Conservation (phyloP, 495 filamentous ascomycete genomes). For the Penicillium steckii region DNA sequence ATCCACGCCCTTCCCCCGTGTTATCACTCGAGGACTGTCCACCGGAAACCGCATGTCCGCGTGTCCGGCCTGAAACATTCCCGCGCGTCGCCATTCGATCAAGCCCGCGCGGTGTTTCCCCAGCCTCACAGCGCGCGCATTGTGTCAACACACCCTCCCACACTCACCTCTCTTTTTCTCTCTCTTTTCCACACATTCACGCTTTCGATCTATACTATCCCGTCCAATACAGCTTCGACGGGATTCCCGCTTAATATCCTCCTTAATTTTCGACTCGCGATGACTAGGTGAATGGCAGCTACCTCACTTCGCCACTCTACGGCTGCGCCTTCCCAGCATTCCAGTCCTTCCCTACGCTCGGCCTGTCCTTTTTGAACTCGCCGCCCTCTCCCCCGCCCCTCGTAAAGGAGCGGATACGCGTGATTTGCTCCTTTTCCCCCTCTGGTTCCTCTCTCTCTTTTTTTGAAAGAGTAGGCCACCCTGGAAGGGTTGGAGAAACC, state of each 20-base stretch:
- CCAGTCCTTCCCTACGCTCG: constrained; percentile 7
- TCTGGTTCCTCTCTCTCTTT: constrained; percentile 6
- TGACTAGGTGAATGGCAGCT: constrained; percentile 19
- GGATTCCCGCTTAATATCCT: constrained; percentile 10
- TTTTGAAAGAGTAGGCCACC: constrained; percentile 1
- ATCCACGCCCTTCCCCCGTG: constrained; percentile 1
- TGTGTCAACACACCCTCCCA: constrained; percentile 12
- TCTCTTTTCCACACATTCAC: no score
- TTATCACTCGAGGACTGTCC: not conserved
- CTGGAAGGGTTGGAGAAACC: constrained; percentile 6
- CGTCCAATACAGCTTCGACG: constrained; percentile 1
- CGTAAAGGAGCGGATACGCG: constrained; percentile 1
- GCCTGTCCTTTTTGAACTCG: constrained; percentile 12
- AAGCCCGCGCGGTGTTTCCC: not conserved
- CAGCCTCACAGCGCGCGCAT: constrained; percentile 10
- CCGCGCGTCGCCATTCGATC: constrained; percentile 10
- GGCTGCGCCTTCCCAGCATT: constrained; percentile 24
- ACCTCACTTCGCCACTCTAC: constrained; percentile 13
- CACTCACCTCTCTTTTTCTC: not conserved
- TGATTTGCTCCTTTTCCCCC: constrained; percentile 8
- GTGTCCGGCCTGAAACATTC: constrained; percentile 25
- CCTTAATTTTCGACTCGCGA: constrained; percentile 7
- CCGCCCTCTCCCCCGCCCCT: not conserved
- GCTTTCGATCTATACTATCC: not conserved
- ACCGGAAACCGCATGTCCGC: constrained; percentile 14